phyloP scores from a whole-genome alignment of 768 basidiomycete genomes.

The Kwoniella newhampshirensis region DNA sequence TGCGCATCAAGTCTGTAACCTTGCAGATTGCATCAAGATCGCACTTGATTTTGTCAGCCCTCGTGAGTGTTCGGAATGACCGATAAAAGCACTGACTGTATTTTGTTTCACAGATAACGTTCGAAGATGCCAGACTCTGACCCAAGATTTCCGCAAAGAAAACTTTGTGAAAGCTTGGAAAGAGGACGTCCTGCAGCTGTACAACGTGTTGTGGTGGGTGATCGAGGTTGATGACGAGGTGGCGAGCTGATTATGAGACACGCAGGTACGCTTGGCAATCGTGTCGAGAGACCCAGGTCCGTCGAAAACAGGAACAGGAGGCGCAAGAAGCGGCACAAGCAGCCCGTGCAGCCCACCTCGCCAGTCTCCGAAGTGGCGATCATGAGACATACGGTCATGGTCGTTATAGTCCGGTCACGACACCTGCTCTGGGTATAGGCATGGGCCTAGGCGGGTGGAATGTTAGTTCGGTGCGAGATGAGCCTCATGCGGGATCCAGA shows the following conservation, averaged over 20 bases:
- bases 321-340: slow-evolving; percentile 8
- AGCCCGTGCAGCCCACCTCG: slow-evolving; percentile 16
- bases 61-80: slow-evolving; percentile 41
- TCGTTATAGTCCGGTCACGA: slow-evolving; percentile 5
- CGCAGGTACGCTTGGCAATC: slow-evolving; percentile 26
- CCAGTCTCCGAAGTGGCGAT: slow-evolving; percentile 15
- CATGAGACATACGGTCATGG: slow-evolving; percentile 6
- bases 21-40: slow-evolving; percentile 94
- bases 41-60: slow-evolving; percentile 93
- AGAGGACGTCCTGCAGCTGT: slow-evolving; percentile 85
- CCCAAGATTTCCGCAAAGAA: slow-evolving; percentile 83
- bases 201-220: slow-evolving; percentile 82
- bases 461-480: slow-evolving; percentile 18
- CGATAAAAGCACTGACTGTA: too few relatives aligned
- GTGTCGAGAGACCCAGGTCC: slow-evolving; percentile 17
- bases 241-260: not conserved
- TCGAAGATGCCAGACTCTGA: slow-evolving; percentile 76
- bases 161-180: slow-evolving; percentile 88
- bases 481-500: slow-evolving; percentile 10
- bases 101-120: slow-evolving; percentile 77
- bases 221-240: too few relatives aligned
- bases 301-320: slow-evolving; percentile 9
- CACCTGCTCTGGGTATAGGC: slow-evolving; percentile 2
- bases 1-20: slow-evolving; percentile 72
- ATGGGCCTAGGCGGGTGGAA: slow-evolving; percentile 7